Conservation (phyloP, 805 yeast species). For the Monosporozyma servazzii region DNA sequence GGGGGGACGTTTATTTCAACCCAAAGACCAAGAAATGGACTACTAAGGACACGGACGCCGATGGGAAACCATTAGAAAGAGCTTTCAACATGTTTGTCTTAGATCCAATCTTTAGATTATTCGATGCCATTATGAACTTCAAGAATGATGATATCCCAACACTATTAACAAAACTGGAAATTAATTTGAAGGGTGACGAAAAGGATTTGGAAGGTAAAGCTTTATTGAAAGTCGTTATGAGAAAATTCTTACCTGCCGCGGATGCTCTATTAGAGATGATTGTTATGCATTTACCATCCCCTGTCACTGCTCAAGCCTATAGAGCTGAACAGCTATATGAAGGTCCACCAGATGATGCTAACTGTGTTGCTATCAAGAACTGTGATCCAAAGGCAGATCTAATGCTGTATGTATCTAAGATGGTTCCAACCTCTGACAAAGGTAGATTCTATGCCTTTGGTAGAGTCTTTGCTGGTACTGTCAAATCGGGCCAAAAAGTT, state of each 20-base stretch:
- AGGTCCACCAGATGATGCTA: constrained; percentile 93
- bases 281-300: constrained; percentile 96
- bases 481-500: constrained; percentile 96
- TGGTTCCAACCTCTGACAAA: constrained; percentile 99
- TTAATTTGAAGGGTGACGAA: constrained; percentile 88
- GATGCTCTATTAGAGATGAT: constrained; percentile 99
- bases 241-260: constrained; percentile 99
- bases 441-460: constrained; percentile 99
- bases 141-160: constrained; percentile 93
- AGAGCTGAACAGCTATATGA: constrained; percentile 99
- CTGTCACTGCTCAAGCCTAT: constrained; percentile 97
- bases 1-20: constrained; percentile 99
- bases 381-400: constrained; percentile 98
- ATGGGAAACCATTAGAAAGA: constrained; percentile 92
- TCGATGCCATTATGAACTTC: constrained; percentile 96
- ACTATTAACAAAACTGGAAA: constrained; percentile 88
- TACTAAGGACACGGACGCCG: constrained; percentile 89
- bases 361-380: constrained; percentile 86
- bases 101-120: constrained; percentile 98
- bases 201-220: constrained; percentile 98
- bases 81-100: constrained; percentile 98
- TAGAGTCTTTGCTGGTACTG: constrained; percentile 99
- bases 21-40: constrained; percentile 99
- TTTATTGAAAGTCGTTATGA: constrained; percentile 94
- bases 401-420: constrained; percentile 99